Base-by-base conservation (phyloP, 2,329 filamentous ascomycete species). In the Stachybotrys elegans region DNA sequence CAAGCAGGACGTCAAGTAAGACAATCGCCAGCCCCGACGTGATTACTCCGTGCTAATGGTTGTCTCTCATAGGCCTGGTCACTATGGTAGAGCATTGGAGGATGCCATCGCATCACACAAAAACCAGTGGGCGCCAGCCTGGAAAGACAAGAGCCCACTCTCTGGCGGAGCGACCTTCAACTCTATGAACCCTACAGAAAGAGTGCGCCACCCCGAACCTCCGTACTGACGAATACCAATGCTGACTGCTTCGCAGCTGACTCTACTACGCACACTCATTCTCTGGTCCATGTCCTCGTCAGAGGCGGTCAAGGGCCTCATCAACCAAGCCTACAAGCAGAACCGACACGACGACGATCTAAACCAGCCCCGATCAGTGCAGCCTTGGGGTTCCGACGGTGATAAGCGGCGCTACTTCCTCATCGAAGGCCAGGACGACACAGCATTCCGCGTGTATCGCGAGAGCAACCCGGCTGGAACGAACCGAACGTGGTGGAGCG, bases 1-100 rank as follows among this genome's bases (percentile, higher is more conserved):
- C 66, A 97, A 98, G 75, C 95, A 98, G 65, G 91, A 95, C 69
- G 88, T 97, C 62, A 95, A 98, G 93, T 97, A 80, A 68, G 89
- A 51, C 50, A n/a, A 23, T 9, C n/a, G n/a, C n/a, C n/a, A n/a
- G n/a, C n/a, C n/a, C n/a, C n/a, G n/a, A 12, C 31, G 25, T 29
- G 9, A 14, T n/a, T 16, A 16, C 19, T 34, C n/a, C 7, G n/a
- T 4, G 8, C 19, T 13, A 8, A 16, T 7, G 19, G n/a, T 34
- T 34, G 31, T 16, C 31, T 7, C 31, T 16, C 19, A 34, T 54
- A 98, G 93, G 67, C 82, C 87, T 55, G 91, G 89, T 42, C 93
- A 98, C 65, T 95, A 96, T 65, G 84, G 86, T 57, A 84, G 93
- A 59, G 93, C 94, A 21, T 74, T 98, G 40, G 94, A 98, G 65